These are phyloP conservation scores for Pseudocercospora eumusae DNA, from an alignment of 2,329 filamentous ascomycete species.

Conservation along the genomic window DNA sequence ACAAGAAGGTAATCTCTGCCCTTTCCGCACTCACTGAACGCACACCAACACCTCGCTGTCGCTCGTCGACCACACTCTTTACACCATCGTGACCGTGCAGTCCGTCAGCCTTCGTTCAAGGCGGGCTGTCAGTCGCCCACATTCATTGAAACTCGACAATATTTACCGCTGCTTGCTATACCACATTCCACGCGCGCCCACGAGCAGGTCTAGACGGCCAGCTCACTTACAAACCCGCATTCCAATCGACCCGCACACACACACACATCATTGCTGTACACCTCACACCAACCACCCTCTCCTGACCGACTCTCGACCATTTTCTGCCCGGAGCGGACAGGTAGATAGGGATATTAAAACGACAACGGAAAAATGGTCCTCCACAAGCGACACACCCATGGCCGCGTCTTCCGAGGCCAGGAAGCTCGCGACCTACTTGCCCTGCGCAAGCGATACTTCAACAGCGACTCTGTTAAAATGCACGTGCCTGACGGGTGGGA, in stretches of 20 bases:
- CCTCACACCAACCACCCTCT: background rate
- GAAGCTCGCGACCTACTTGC: constrained; percentile 32
- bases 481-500: constrained; percentile 34
- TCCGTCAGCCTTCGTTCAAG: constrained; percentile 12
- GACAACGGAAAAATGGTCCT: constrained; percentile 32
- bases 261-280: constrained; percentile 12
- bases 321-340: background rate
- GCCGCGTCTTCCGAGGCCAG: constrained; percentile 34
- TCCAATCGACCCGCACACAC: constrained; percentile 23
- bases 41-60: constrained; percentile 7
- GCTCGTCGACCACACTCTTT: background rate
- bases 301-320: constrained; percentile 10
- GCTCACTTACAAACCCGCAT: constrained; percentile 19
- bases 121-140: constrained; percentile 9
- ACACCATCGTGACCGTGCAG: background rate
- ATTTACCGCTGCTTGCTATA: background rate
- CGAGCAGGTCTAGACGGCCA: constrained; percentile 23
- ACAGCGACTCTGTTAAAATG: constrained; percentile 31
- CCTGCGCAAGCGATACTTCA: constrained; percentile 34
- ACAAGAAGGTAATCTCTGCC: too few relatives aligned
- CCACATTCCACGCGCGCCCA: constrained; percentile 7
- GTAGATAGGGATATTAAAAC: constrained; percentile 1
- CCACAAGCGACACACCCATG: constrained; percentile 35
- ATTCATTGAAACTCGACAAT: background rate
- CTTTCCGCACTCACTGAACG: background rate